Evolutionary conservation across 2,329 filamentous ascomycete species (phyloP).

Genomic region (Clonostachys chloroleuca): DNA sequence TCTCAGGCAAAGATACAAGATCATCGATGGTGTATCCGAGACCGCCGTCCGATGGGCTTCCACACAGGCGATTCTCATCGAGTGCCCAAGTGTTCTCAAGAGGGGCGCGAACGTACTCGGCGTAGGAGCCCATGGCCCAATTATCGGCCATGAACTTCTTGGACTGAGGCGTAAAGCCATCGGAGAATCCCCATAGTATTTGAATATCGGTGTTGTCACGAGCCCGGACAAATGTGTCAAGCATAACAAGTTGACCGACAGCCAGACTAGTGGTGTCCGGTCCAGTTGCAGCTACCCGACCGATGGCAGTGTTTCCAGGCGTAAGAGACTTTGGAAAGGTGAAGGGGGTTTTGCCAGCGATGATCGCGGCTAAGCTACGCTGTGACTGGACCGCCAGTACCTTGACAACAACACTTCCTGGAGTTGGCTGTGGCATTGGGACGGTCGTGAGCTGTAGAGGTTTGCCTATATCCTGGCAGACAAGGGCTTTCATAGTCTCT

Average conservation of each 20-base stretch:
- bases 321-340: neutral
- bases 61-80: slow-evolving; percentile 17
- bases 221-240: slow-evolving; percentile 19
- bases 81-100: slow-evolving; percentile 24
- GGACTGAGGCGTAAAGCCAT: slow-evolving; percentile 13
- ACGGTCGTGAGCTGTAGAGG: neutral
- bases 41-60: too few relatives aligned
- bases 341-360: neutral
- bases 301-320: slow-evolving; percentile 15
- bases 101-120: slow-evolving; percentile 19
- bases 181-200: slow-evolving; percentile 19
- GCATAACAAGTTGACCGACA: slow-evolving; percentile 23
- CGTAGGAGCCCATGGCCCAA: slow-evolving; percentile 24
- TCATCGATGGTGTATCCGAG: slow-evolving; percentile 10
- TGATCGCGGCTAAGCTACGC: neutral
- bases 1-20: slow-evolving; percentile 20
- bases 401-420: neutral
- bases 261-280: slow-evolving; percentile 20
- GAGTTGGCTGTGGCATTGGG: neutral
- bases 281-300: slow-evolving; percentile 23
- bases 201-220: slow-evolving; percentile 18
- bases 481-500: neutral
- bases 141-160: slow-evolving; percentile 14
- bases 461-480: neutral
- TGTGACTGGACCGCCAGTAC: neutral